Conservation (phyloP, 163 green algal genomes). For the Scenedesmus sp. region DNA sequence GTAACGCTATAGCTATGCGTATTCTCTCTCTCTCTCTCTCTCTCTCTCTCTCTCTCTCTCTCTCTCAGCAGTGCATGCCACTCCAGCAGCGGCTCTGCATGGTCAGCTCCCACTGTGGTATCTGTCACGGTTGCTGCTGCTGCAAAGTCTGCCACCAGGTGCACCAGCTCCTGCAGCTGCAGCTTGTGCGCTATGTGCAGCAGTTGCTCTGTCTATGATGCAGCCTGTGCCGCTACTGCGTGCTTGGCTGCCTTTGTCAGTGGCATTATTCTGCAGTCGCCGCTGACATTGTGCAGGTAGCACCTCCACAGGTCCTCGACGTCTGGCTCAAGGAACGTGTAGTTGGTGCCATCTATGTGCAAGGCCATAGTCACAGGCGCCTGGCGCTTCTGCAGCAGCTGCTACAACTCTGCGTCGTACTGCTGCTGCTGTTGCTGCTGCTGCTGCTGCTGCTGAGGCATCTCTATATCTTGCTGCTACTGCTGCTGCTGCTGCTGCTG, state of each 20-base stretch:
- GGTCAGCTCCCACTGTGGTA: not conserved
- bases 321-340: not conserved
- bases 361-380: not conserved
- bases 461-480: not conserved
- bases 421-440: not conserved
- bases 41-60: no score
- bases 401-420: not conserved
- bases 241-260: not conserved
- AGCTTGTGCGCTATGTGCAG: not conserved
- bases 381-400: not conserved
- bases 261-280: not conserved
- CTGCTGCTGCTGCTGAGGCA: not conserved
- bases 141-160: not conserved
- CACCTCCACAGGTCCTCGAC: not conserved
- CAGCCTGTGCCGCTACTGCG: not conserved
- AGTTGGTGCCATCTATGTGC: not conserved
- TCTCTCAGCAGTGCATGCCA: not conserved
- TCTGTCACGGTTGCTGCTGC: not conserved
- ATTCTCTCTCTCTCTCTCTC: no score
- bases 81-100: not conserved
- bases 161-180: slow-evolving; percentile 4
- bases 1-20: not conserved
- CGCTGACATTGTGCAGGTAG: not conserved
- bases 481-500: not conserved
- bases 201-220: not conserved